A percentile compares a stretch with the other conserved stretches of the same genome.
Evolutionary conservation across 108 stramenopile genomes (phyloP).

Genomic region (Nitzschia inconspicua): DNA sequence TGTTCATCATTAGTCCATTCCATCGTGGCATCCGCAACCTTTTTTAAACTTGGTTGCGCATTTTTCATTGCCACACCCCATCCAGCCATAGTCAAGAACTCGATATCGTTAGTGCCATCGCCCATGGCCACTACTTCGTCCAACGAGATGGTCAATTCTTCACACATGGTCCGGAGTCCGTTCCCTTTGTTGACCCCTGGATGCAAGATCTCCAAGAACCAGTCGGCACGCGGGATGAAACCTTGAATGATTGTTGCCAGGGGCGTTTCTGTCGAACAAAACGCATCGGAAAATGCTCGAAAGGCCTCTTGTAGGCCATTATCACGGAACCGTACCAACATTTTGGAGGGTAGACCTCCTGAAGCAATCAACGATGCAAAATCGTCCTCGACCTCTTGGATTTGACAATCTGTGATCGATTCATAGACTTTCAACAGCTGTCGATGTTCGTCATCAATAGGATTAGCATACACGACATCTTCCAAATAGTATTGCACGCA

Average conservation of each 20-base stretch:
- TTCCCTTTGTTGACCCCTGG: conserved; percentile 51
- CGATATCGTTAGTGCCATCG: conserved; percentile 78
- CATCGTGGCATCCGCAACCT: conserved; percentile 47
- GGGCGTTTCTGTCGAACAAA: neutral
- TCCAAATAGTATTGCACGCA: conserved; percentile 56
- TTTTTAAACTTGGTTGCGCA: conserved; percentile 43
- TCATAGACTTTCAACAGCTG: conserved; percentile 37
- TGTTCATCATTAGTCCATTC: conserved; percentile 66
- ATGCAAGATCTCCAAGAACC: conserved; percentile 58
- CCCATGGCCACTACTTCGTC: conserved; percentile 67
- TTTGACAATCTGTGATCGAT: conserved; percentile 42
- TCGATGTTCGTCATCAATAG: conserved; percentile 20
- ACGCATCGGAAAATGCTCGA: neutral
- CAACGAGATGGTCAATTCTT: conserved; percentile 28
- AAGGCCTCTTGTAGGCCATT: neutral
- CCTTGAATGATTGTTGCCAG: neutral
- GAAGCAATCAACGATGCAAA: conserved; percentile 17
- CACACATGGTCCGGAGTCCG: conserved; percentile 51
- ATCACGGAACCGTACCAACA: conserved; percentile 48
- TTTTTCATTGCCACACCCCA: conserved; percentile 76
- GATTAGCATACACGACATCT: conserved; percentile 52
- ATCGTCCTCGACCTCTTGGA: conserved; percentile 32
- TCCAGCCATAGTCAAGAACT: conserved; percentile 61
- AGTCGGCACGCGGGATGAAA: neutral
- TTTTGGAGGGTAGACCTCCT: conserved; percentile 42